Conservation (phyloP, 495 filamentous ascomycete genomes). For the Aspergillus diversus region DNA sequence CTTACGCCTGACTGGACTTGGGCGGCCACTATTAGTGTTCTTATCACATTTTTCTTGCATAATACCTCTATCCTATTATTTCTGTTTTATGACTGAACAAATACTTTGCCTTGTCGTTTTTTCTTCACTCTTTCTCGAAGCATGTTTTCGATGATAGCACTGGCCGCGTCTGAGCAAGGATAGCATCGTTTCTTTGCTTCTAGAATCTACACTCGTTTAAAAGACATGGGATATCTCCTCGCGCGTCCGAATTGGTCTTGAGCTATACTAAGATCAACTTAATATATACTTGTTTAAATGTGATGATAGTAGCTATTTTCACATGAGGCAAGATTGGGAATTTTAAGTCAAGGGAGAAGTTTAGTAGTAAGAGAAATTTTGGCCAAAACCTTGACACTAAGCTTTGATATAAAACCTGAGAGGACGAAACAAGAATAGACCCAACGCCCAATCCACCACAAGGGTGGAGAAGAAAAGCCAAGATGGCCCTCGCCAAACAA, state of each 20-base stretch:
- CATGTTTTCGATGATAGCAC: constrained; percentile 1
- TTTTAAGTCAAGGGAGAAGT: too few species aligned
- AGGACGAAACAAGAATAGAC: not conserved
- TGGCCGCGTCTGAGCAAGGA: not conserved
- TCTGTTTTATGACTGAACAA: not conserved
- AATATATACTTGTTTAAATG: too few species aligned
- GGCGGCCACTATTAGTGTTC: constrained; percentile 2
- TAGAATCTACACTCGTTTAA: constrained; percentile 9
- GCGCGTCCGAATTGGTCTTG: constrained; percentile 1
- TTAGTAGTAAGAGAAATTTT: not conserved
- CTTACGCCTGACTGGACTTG: constrained; percentile 16
- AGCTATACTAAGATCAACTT: not conserved
- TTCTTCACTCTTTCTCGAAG: not conserved
- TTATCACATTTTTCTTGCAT: constrained; percentile 3
- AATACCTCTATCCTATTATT: constrained; percentile 10
- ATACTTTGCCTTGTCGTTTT: constrained; percentile 12
- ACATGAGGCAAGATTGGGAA: too few species aligned
- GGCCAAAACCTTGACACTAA: not conserved
- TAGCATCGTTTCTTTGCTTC: not conserved
- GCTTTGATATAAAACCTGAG: constrained; percentile 3
- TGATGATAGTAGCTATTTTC: too few species aligned
- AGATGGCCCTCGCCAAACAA: constrained; percentile 9
- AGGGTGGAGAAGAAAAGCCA: not conserved
- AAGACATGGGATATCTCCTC: not conserved
- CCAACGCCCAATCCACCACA: not conserved